Conservation (phyloP, 2,329 filamentous ascomycete species). For the Karstenula rhodostoma region DNA sequence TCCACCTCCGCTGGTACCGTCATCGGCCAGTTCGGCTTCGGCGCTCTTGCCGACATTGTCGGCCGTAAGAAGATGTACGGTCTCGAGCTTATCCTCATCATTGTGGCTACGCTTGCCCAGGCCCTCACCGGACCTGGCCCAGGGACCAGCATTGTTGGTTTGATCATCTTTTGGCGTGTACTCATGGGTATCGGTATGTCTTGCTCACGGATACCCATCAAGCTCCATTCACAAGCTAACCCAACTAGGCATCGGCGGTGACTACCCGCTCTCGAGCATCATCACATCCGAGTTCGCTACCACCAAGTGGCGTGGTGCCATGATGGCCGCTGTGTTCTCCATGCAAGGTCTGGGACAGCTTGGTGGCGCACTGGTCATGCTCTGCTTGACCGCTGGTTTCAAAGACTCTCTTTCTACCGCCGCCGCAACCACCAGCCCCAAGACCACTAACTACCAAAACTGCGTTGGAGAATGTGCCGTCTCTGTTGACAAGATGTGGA, state of each 20-base stretch:
- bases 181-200: slow-evolving; percentile 50
- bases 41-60: slow-evolving; percentile 70
- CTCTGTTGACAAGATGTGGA: slow-evolving; percentile 53
- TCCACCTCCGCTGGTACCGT: slow-evolving; percentile 85
- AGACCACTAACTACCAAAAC: slow-evolving; percentile 24
- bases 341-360: slow-evolving; percentile 56
- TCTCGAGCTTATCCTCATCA: slow-evolving; percentile 51
- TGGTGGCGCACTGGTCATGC: slow-evolving; percentile 46
- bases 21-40: slow-evolving; percentile 79
- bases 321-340: slow-evolving; percentile 54
- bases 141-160: slow-evolving; percentile 47
- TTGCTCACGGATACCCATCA: slow-evolving; percentile 31
- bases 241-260: slow-evolving; percentile 63
- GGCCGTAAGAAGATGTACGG: slow-evolving; percentile 88
- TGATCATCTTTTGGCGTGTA: slow-evolving; percentile 53
- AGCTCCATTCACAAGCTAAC: slow-evolving; percentile 41
- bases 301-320: slow-evolving; percentile 51
- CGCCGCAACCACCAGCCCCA: neutral
- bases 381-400: slow-evolving; percentile 42
- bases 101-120: slow-evolving; percentile 50
- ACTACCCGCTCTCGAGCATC: slow-evolving; percentile 83
- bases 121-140: slow-evolving; percentile 44
- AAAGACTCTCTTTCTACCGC: slow-evolving; percentile 36
- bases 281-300: slow-evolving; percentile 70
- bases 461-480: slow-evolving; percentile 42